Percentiles rank a stretch among this genome's conserved stretches.
Conservation (phyloP, 2,329 filamentous ascomycete species). For the Fusarium gaditjirri region DNA sequence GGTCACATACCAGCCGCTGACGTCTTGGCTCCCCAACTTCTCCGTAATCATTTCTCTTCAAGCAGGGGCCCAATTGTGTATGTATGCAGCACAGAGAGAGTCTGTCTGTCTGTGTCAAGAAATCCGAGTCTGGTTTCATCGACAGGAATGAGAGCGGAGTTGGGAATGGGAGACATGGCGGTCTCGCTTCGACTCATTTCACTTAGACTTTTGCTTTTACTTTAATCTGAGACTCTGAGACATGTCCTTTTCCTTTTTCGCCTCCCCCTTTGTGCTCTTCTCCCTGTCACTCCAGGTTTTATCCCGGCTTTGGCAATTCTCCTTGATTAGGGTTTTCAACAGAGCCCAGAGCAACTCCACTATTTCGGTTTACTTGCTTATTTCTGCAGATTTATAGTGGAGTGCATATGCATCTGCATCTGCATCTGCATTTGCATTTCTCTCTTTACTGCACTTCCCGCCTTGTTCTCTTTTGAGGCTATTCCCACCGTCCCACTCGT, state of each 20-base stretch:
- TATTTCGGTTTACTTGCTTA: slow-evolving; percentile 27
- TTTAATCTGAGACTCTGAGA: neutral
- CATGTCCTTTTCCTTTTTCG: slow-evolving; percentile 3
- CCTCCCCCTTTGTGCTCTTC: slow-evolving; percentile 20
- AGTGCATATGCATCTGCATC: slow-evolving; percentile 1
- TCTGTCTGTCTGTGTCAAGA: no score
- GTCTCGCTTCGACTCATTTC: slow-evolving; percentile 9
- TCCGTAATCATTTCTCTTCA: neutral
- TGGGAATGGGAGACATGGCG: slow-evolving; percentile 18
- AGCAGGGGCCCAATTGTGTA: slow-evolving; percentile 9
- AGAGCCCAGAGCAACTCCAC: slow-evolving; percentile 21
- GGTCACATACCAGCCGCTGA: slow-evolving; percentile 32
- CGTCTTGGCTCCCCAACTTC: slow-evolving; percentile 21
- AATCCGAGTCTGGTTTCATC: neutral
- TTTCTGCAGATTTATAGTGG: slow-evolving; percentile 19
- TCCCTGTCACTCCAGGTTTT: slow-evolving; percentile 22
- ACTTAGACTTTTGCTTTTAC: neutral
- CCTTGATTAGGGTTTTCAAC: slow-evolving; percentile 19
- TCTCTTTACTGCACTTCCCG: neutral
- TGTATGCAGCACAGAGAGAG: neutral
- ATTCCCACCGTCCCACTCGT: slow-evolving; percentile 24
- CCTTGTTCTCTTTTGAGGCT: slow-evolving; percentile 24
- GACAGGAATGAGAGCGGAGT: slow-evolving; percentile 18
- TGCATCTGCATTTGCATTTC: slow-evolving; percentile 4
- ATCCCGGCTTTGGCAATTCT: slow-evolving; percentile 19